A percentile compares a stretch with the other conserved stretches of the same genome.
Conservation (phyloP, 208 protist species). For the Acanthamoeba lenticulata region DNA sequence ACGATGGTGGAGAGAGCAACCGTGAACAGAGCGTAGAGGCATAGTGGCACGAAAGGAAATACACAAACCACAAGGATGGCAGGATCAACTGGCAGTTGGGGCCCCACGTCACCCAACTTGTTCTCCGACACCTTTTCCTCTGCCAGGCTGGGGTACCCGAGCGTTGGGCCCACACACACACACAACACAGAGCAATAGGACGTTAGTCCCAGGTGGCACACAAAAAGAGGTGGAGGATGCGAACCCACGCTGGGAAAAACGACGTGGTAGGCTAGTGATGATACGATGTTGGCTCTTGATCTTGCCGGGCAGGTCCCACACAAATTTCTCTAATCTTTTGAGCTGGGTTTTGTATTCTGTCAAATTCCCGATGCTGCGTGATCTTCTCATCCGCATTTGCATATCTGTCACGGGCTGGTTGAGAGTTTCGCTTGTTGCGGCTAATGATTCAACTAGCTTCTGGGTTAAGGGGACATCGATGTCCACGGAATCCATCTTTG, state of each 20-base stretch:
- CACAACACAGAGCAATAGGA: too few relatives aligned
- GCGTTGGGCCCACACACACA: too few relatives aligned
- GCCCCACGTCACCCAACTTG: slow-evolving; percentile 37
- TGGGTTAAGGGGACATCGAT: too few relatives aligned
- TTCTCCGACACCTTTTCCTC: slow-evolving; percentile 41
- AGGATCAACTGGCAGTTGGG: slow-evolving; percentile 7
- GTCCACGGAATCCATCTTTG: too few relatives aligned
- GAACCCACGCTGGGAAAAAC: not conserved
- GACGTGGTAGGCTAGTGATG: not conserved
- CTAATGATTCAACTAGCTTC: too few relatives aligned
- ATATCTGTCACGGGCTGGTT: not conserved
- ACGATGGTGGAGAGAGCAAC: not conserved
- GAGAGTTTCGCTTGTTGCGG: too few relatives aligned
- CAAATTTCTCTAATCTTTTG: slow-evolving; percentile 6
- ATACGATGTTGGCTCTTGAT: not conserved
- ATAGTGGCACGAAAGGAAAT: slow-evolving; percentile 46
- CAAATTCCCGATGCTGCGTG: slow-evolving; percentile 23
- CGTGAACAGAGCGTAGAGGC: slow-evolving; percentile 50
- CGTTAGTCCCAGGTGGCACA: too few relatives aligned
- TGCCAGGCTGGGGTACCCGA: not conserved
- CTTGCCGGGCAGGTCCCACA: slow-evolving; percentile 28
- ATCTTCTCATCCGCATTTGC: not conserved
- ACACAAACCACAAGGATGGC: not conserved
- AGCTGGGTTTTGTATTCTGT: slow-evolving; percentile 5
- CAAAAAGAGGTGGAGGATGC: not conserved